phyloP scores from a whole-genome alignment of 2,329 filamentous ascomycete genomes.

The Clonostachys byssicola region DNA sequence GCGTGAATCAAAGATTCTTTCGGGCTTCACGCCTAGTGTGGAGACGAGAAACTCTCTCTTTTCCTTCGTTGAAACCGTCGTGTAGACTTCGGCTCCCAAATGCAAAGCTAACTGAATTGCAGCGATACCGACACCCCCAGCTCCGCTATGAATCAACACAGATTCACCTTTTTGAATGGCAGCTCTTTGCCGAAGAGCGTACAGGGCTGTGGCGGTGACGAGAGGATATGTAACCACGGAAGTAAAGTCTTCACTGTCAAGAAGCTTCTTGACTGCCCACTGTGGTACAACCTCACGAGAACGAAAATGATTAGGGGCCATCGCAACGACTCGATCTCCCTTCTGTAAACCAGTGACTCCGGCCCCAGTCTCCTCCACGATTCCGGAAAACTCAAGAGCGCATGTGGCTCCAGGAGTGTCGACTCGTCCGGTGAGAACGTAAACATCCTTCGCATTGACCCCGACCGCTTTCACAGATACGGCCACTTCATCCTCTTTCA shows the following conservation, averaged over 20 bases:
- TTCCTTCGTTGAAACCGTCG: slow-evolving; percentile 20
- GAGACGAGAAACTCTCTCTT: slow-evolving; percentile 22
- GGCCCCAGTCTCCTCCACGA: slow-evolving; percentile 12
- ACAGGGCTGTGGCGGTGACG: slow-evolving; percentile 20
- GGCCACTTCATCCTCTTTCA: slow-evolving; percentile 13
- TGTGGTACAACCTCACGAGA: slow-evolving; percentile 6
- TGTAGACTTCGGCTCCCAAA: slow-evolving; percentile 18
- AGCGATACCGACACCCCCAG: slow-evolving; percentile 21
- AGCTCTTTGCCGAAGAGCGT: slow-evolving; percentile 20
- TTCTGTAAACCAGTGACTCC: slow-evolving; percentile 8
- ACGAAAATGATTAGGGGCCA: slow-evolving; percentile 11
- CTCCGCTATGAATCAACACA: slow-evolving; percentile 24
- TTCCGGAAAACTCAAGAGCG: slow-evolving; percentile 16
- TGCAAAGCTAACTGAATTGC: slow-evolving; percentile 18
- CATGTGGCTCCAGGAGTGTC: slow-evolving; percentile 11
- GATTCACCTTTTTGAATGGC: slow-evolving; percentile 13
- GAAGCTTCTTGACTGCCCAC: neutral
- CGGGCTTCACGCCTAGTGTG: slow-evolving; percentile 3
- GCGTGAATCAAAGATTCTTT: slow-evolving; percentile 17
- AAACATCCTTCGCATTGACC: slow-evolving; percentile 13
- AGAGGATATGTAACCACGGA: slow-evolving; percentile 11
- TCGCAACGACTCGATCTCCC: slow-evolving; percentile 18
- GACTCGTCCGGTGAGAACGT: slow-evolving; percentile 15
- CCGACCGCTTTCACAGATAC: slow-evolving; percentile 13
- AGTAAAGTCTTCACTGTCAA: slow-evolving; percentile 8